Evolutionary conservation across 1,284 basidiomycete species (phyloP), one percentile per base, ranked within the genome.

Genomic region (Peniophora sp.): DNA sequence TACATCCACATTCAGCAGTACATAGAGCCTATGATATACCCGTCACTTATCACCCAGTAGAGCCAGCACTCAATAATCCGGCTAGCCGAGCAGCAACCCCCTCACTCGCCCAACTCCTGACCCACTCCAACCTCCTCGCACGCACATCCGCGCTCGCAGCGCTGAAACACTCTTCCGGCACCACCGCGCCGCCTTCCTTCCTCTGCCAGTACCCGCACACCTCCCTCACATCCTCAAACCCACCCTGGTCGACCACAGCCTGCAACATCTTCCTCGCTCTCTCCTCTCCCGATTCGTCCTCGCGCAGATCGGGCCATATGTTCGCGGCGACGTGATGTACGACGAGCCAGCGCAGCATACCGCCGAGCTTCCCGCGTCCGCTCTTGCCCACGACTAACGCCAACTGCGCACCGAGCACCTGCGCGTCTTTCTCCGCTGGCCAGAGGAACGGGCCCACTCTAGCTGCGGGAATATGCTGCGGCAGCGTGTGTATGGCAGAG

Each of bases 311-410:
- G 2, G 68, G 71, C 91, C 91, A 94, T 37, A 93, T 78, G 55
- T 75, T 81, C 44, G 72, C 75, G 5, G 90, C 82, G 20, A 96
- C 65, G 60, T 97, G 93, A 62, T 94, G 90, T 3, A 88, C 59
- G 0, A 90, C 92, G 3, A 96, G 65, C 46, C 80, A 67, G 49
- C 78, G 75, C 54, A 92, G 61, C 62, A 96, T 87, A 0, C 78
- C 85, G 3, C 76, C 69, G 6, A 78, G 58, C 46, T 68, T 49
- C 46, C 65, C 62, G 42, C 67, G 59, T 58, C 75, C 74, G 42
- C 55, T 45, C n/a, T 46, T 42, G 17, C 56, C 55, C 9, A 78
- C 60, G 14, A 79, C 68, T 20, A 74, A 73, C 11, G 74, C 68
- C 20, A 85, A 67, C 58, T 83, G 85, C 35, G 76, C 74, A 1